These are phyloP conservation scores for Tulasnella sp. DNA, from an alignment of 768 basidiomycete species.

Conservation along the genomic window DNA sequence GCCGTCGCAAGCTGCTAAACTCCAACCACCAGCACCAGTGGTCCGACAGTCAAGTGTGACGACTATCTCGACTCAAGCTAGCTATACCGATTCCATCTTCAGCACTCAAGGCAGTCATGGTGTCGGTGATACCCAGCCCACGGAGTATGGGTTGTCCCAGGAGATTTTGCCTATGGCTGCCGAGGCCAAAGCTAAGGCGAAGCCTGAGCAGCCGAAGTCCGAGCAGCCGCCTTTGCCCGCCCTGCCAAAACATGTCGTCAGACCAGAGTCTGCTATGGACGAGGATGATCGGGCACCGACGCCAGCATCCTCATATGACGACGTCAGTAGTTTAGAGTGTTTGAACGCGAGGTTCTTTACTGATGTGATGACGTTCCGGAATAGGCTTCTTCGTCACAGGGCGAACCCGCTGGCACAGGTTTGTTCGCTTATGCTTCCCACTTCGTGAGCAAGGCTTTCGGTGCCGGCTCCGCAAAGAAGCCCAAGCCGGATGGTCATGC, in stretches of 20 bases:
- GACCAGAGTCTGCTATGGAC: slow-evolving; percentile 48
- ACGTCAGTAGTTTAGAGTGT: neutral
- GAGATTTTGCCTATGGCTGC: slow-evolving; percentile 32
- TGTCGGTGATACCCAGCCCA: slow-evolving; percentile 55
- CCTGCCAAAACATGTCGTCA: slow-evolving; percentile 16
- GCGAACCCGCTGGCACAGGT: slow-evolving; percentile 45
- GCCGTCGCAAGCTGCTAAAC: neutral
- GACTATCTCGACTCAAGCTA: slow-evolving; percentile 57
- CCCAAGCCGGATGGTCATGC: slow-evolving; percentile 75
- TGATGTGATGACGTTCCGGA: neutral
- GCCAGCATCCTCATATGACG: neutral
- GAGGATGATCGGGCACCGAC: slow-evolving; percentile 40
- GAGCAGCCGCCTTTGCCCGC: slow-evolving; percentile 35
- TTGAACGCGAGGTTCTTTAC: neutral
- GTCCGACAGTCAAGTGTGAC: slow-evolving; percentile 40
- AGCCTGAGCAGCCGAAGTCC: neutral
- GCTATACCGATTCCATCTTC: slow-evolving; percentile 56
- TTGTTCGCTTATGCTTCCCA: slow-evolving; percentile 74
- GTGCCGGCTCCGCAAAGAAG: slow-evolving; percentile 62
- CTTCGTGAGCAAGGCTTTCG: slow-evolving; percentile 66
- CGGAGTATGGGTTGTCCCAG: slow-evolving; percentile 49
- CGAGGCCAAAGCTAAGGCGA: slow-evolving; percentile 31
- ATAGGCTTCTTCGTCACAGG: slow-evolving; percentile 47
- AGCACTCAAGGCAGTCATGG: slow-evolving; percentile 45
- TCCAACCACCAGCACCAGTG: neutral